Evolutionary conservation across 1,284 basidiomycete species (phyloP).

Genomic region (Leccinum subrobustum): DNA sequence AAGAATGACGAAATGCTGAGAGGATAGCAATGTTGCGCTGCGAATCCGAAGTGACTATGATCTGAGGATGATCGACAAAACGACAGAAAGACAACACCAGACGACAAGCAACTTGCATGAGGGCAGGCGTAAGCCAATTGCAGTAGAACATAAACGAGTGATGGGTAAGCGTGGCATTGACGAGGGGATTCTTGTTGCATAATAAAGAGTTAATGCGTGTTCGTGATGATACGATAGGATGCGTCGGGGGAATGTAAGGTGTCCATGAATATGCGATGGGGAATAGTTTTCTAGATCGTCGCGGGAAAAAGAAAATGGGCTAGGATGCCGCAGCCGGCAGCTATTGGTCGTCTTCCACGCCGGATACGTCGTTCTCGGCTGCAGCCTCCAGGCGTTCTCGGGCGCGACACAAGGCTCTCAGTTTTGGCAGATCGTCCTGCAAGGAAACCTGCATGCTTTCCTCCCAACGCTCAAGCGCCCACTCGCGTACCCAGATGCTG

Average conservation of each 20-base stretch:
- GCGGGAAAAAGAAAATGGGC: neutral
- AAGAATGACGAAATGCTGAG: too few relatives aligned
- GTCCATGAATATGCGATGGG: neutral
- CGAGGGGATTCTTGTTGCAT: conserved; percentile 20
- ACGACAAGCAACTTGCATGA: too few relatives aligned
- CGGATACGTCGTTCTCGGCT: neutral
- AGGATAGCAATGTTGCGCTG: too few relatives aligned
- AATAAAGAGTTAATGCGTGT: neutral
- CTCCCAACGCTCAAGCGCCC: neutral
- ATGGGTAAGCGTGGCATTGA: conserved; percentile 3
- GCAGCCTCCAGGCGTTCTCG: neutral
- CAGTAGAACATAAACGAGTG: too few relatives aligned
- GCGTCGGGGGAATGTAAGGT: neutral
- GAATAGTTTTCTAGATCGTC: neutral
- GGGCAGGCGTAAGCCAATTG: too few relatives aligned
- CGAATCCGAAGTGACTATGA: too few relatives aligned
- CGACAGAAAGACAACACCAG: too few relatives aligned
- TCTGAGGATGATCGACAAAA: too few relatives aligned
- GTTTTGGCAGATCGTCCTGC: neutral
- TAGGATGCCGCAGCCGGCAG: neutral
- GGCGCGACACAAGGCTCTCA: neutral
- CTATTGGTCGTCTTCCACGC: neutral
- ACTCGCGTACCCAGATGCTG: neutral
- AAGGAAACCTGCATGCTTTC: neutral
- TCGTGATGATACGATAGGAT: neutral